Evolutionary conservation across 345 rosid genomes (phyloP), one percentile per base, ranked within the genome.

Genomic region (Citrus unshiu): DNA sequence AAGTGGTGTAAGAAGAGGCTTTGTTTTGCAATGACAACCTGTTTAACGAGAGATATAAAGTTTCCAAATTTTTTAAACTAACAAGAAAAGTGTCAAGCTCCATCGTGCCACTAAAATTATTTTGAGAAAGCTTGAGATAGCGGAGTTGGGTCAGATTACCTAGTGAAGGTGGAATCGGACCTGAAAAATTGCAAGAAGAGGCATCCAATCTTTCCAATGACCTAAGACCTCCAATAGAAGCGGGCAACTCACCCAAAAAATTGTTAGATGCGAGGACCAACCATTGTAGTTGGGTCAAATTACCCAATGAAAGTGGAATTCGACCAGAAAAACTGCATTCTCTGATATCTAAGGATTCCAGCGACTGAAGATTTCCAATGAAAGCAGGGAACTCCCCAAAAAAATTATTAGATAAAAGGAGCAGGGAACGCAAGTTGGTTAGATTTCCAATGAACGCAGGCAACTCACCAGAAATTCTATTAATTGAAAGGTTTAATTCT

Each of bases 201-300:
- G 43, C 8, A 9, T 6, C 21, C 27, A 83, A 9, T 10, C 16
- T 54, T 21, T 24, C 1, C 12, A 79, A 57, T 14, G 56, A 21
- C 2, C 35, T 46, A 2, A 83, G 29, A 13, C 5, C 13, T 2
- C 77, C 77, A 3, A 81, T 18, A 0, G 76, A 70, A 71, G 59
- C 3, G 3, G 77, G 80, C 4, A 81, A 13, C 68, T 61, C 70
- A 49, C 75, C 75, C 0, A 57, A 66, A 30, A 82, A 59, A 4
- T 30, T 21, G 0, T 62, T 80, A 2, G 0, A 8, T 3, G 21
- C 8, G 4, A 81, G 77, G 9, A 0, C 12, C 30, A 77, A 13
- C 5, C 30, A 0, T 2, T 10, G 3, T n/a, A 59, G 13, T n/a
- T n/a, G 27, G 63, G 16, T 59, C 0, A 59, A 0, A 59, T 59